phyloP scores from a whole-genome alignment of 805 yeast species.

The Candida sakaeoensis region DNA sequence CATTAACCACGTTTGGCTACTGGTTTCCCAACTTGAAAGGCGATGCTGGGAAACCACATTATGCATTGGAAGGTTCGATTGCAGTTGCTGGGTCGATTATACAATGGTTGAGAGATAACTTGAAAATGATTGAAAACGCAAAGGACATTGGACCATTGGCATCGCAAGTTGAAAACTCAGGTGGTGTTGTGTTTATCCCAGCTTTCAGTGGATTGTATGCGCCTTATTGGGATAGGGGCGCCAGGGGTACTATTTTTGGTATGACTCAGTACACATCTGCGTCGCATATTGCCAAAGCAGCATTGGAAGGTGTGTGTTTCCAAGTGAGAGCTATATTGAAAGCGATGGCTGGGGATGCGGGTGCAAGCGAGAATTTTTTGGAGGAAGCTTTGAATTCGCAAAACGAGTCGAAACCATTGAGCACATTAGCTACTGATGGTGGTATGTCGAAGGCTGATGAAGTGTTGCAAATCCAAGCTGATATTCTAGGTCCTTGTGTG shows the following conservation, averaged over 20 bases:
- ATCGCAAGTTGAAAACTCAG: slow-evolving; percentile 71
- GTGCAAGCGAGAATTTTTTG: slow-evolving; percentile 54
- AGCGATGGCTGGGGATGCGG: slow-evolving; percentile 86
- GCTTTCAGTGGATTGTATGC: slow-evolving; percentile 93
- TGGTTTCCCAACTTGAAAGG: slow-evolving; percentile 72
- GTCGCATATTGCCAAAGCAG: slow-evolving; percentile 89
- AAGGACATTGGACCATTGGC: slow-evolving; percentile 91
- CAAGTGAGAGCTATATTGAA: slow-evolving; percentile 87
- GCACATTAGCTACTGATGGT: slow-evolving; percentile 78
- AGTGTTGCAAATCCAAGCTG: slow-evolving; percentile 92
- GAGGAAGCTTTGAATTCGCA: slow-evolving; percentile 48
- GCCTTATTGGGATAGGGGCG: slow-evolving; percentile 92
- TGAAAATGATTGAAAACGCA: slow-evolving; percentile 74
- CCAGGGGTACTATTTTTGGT: slow-evolving; percentile 91
- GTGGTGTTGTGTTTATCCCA: slow-evolving; percentile 92
- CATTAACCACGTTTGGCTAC: slow-evolving; percentile 85
- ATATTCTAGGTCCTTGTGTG: slow-evolving; percentile 83
- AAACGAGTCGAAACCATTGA: slow-evolving; percentile 43
- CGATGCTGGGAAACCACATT: slow-evolving; percentile 58
- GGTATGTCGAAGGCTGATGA: slow-evolving; percentile 91
- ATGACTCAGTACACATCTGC: slow-evolving; percentile 90
- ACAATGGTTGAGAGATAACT: slow-evolving; percentile 90
- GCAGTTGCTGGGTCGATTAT: slow-evolving; percentile 95
- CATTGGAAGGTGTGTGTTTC: slow-evolving; percentile 91
- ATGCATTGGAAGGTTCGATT: slow-evolving; percentile 91